Evolutionary conservation across 331 rosid genomes (phyloP).

Genomic region (Arachis monticola): DNA sequence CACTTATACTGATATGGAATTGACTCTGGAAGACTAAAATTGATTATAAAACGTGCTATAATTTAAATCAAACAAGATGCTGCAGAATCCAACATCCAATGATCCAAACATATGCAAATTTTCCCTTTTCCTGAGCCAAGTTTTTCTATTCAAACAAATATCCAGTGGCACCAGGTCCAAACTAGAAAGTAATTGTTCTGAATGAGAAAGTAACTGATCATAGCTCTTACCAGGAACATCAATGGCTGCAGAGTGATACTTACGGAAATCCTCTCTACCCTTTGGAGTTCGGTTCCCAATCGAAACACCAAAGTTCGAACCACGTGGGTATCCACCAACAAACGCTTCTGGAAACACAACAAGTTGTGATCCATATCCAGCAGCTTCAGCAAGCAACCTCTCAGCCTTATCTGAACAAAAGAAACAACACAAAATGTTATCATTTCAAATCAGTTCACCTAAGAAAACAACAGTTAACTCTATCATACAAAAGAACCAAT

Average conservation of each 20-base stretch:
- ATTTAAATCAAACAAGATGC: too few species aligned
- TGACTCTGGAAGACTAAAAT: too few species aligned
- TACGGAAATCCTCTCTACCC: slow-evolving; percentile 90
- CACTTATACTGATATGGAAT: too few species aligned
- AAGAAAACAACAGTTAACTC: slow-evolving; percentile 5
- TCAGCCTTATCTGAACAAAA: slow-evolving; percentile 77
- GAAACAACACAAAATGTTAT: background rate
- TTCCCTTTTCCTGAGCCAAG: too few species aligned
- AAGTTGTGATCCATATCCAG: slow-evolving; percentile 77
- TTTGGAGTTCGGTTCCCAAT: slow-evolving; percentile 71
- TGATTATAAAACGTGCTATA: too few species aligned
- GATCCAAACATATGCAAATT: too few species aligned
- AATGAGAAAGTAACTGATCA: background rate
- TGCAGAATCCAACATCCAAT: too few species aligned
- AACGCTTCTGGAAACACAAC: slow-evolving; percentile 98
- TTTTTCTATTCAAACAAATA: too few species aligned
- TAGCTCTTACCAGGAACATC: slow-evolving; percentile 77
- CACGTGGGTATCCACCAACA: slow-evolving; percentile 97
- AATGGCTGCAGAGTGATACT: slow-evolving; percentile 80
- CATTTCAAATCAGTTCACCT: background rate
- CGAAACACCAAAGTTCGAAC: slow-evolving; percentile 68
- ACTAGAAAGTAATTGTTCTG: background rate
- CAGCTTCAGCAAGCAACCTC: slow-evolving; percentile 87
- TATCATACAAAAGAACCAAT: background rate
- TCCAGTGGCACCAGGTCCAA: background rate